Conservation (phyloP, 208 protist species). For the Crithidia expoeki region DNA sequence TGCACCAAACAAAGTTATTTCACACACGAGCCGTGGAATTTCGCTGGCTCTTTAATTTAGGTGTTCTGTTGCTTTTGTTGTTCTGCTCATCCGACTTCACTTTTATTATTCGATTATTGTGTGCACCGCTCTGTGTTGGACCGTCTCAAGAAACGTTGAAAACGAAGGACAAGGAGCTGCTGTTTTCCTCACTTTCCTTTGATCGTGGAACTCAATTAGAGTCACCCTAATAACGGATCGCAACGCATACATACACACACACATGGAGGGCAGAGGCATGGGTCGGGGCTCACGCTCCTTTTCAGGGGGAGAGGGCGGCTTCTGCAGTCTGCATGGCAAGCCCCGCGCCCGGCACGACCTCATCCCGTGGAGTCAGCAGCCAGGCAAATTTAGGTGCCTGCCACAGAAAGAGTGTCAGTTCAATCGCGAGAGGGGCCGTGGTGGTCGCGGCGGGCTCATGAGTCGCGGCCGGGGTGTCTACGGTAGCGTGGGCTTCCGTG, state of each 20-base stretch:
- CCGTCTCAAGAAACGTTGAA: too few species aligned
- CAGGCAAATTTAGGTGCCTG: conserved; percentile 67
- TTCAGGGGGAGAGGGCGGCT: conserved; percentile 52
- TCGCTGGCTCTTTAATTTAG: neutral
- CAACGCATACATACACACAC: neutral
- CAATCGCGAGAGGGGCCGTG: conserved; percentile 25
- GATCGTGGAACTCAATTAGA: too few species aligned
- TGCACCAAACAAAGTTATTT: neutral
- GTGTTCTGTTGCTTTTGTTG: neutral
- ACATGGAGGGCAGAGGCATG: conserved; percentile 20
- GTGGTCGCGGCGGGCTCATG: conserved; percentile 16
- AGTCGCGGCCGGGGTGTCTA: conserved; percentile 1
- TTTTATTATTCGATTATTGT: too few species aligned
- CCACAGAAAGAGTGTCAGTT: conserved; percentile 66
- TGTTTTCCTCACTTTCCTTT: too few species aligned
- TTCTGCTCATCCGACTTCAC: too few species aligned
- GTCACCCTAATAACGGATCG: neutral
- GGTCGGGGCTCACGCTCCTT: conserved; percentile 28
- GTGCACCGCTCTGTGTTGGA: neutral
- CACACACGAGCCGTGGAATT: neutral
- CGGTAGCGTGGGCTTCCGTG: neutral
- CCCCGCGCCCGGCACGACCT: conserved; percentile 64
- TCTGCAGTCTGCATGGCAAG: conserved; percentile 71
- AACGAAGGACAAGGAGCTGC: too few species aligned
- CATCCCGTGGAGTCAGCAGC: conserved; percentile 57